Evolutionary conservation across 768 basidiomycete genomes (phyloP).

Genomic region (Amanita molliuscula): DNA sequence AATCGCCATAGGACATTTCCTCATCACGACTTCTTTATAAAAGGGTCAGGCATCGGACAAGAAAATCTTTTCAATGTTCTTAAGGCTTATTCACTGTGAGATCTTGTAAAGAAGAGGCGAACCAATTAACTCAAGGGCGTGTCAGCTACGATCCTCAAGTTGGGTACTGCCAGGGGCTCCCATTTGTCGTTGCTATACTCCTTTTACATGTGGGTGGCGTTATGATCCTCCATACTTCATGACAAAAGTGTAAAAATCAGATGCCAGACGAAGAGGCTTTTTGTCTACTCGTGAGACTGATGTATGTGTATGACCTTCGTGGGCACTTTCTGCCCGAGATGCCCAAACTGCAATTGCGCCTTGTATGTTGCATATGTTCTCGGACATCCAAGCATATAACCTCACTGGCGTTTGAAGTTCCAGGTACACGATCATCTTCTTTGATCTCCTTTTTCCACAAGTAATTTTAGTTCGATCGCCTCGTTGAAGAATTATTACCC

Average conservation of each 20-base stretch:
- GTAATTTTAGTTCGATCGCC: conserved; percentile 69
- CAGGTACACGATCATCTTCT: conserved; percentile 32
- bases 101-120: conserved; percentile 5
- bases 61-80: conserved; percentile 97
- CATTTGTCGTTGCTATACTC: conserved; percentile 91
- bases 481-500: conserved; percentile 87
- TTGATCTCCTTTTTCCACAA: neutral
- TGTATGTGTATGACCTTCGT: conserved; percentile 93
- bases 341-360: conserved; percentile 90
- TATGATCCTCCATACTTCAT: neutral
- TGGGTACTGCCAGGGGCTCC: conserved; percentile 95
- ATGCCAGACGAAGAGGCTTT: conserved; percentile 99
- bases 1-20: conserved; percentile 71
- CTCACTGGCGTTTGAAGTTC: conserved; percentile 27
- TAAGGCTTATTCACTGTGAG: conserved; percentile 92
- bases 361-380: conserved; percentile 38
- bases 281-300: conserved; percentile 85
- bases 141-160: conserved; percentile 81
- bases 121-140: conserved; percentile 1
- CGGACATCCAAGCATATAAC: neutral
- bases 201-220: conserved; percentile 66
- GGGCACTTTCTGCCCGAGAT: conserved; percentile 99
- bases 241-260: conserved; percentile 27
- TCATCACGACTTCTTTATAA: conserved; percentile 91
- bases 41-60: conserved; percentile 91